phyloP scores from a whole-genome alignment of 805 yeast species.

The Soucietia sequanensis region DNA sequence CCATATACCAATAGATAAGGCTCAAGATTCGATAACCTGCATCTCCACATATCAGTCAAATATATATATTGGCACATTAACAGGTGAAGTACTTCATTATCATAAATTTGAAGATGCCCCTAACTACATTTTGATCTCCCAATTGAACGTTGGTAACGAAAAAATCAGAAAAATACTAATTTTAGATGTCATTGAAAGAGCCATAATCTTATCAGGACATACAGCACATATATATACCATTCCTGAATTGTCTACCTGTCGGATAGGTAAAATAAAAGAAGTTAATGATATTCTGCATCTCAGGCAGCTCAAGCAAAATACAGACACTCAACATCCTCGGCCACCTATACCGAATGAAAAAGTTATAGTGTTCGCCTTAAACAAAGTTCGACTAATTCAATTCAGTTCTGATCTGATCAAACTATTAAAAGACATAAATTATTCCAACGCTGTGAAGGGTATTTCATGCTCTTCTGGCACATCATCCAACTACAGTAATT shows the following conservation, averaged over 20 bases:
- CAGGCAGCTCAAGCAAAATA: constrained; percentile 2
- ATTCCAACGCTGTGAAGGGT: constrained; percentile 25
- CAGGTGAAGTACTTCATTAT: constrained; percentile 36
- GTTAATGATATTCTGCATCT: constrained; percentile 30
- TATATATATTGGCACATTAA: constrained; percentile 36
- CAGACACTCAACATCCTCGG: constrained; percentile 4
- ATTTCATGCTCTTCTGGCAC: constrained; percentile 24
- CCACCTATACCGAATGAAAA: constrained; percentile 19
- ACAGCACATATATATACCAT: constrained; percentile 24
- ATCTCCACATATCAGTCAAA: constrained; percentile 27
- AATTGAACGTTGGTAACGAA: constrained; percentile 13
- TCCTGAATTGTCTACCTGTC: constrained; percentile 40
- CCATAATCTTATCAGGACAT: constrained; percentile 25
- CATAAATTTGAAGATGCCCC: constrained; percentile 40
- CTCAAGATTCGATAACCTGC: constrained; percentile 9
- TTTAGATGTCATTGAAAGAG: constrained; percentile 22
- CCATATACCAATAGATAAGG: neutral
- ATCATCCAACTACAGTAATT: constrained; percentile 26
- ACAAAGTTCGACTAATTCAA: constrained; percentile 31
- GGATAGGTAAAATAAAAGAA: constrained; percentile 35
- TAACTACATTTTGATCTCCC: constrained; percentile 28
- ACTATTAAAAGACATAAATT: constrained; percentile 33
- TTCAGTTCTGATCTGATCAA: constrained; percentile 24
- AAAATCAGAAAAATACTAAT: constrained; percentile 22
- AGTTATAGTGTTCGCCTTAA: constrained; percentile 28